Percentiles rank a stretch among this genome's conserved stretches.
Evolutionary conservation across 306 rosid genomes (phyloP).

Genomic region (Rosa rugosa): DNA sequence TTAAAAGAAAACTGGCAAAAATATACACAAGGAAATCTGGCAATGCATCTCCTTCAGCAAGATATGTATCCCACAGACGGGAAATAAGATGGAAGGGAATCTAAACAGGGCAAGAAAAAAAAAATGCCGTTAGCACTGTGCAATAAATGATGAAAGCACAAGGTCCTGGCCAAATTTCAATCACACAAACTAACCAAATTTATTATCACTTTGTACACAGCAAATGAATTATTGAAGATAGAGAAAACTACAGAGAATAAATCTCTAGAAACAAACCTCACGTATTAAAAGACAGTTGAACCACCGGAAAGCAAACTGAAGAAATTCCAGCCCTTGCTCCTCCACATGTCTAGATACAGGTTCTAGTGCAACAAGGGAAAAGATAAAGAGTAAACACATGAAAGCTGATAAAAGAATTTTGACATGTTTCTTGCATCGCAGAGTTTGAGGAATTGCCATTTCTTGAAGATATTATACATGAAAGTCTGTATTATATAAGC

Average conservation of each 20-base stretch:
- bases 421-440: neutral
- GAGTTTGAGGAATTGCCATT: neutral
- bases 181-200: conserved; percentile 11
- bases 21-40: conserved; percentile 98
- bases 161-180: conserved; percentile 12
- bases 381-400: neutral
- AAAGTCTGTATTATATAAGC: neutral
- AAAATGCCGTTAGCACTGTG: conserved; percentile 27
- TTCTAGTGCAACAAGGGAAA: conserved; percentile 46
- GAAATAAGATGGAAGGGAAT: conserved; percentile 89
- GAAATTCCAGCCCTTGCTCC: conserved; percentile 90
- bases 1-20: conserved; percentile 95
- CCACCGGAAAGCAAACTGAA: conserved; percentile 99
- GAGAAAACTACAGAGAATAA: conserved; percentile 13
- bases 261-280: conserved; percentile 57
- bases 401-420: conserved; percentile 12
- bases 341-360: conserved; percentile 96
- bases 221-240: neutral
- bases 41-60: conserved; percentile 96
- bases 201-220: conserved; percentile 2
- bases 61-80: conserved; percentile 99
- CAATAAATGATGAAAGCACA: conserved; percentile 25
- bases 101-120: conserved; percentile 39
- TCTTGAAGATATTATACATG: neutral
- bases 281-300: conserved; percentile 97